A percentile compares a stretch with the other conserved stretches of the same genome.
phyloP scores from a whole-genome alignment of 169 alveolate species.

The Perkinsus marinus region DNA sequence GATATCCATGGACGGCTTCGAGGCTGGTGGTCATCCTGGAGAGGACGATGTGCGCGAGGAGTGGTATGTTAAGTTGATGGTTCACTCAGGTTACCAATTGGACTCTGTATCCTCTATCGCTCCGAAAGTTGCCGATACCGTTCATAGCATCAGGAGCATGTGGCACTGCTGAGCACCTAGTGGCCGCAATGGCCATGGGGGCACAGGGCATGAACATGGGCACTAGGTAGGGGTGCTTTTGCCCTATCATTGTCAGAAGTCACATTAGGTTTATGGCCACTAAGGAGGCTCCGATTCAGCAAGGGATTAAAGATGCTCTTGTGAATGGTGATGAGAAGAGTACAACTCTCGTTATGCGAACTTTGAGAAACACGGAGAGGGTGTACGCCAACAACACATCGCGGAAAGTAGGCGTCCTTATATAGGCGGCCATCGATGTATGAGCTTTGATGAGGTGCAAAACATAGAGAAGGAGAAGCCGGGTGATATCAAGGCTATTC shows the following conservation, averaged over 20 bases:
- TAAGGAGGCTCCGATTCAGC: background rate
- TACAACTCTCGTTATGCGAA: background rate
- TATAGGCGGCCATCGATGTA: too few relatives aligned
- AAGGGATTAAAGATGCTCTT: background rate
- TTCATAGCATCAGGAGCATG: slow-evolving; percentile 4
- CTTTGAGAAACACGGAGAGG: background rate
- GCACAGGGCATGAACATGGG: slow-evolving; percentile 6
- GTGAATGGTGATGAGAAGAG: background rate
- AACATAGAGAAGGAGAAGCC: background rate
- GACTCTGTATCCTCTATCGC: background rate
- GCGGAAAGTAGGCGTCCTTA: background rate
- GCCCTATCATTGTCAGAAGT: background rate
- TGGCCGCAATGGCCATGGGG: background rate
- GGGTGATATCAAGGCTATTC: background rate
- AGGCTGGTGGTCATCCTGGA: slow-evolving; percentile 5
- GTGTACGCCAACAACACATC: background rate
- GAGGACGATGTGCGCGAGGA: background rate
- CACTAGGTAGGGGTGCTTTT: background rate
- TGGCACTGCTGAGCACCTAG: background rate
- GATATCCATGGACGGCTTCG: slow-evolving; percentile 1
- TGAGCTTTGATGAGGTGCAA: background rate
- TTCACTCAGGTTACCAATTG: slow-evolving; percentile 4
- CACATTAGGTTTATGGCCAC: background rate
- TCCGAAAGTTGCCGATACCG: background rate
- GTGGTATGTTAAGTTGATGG: too few relatives aligned